These are phyloP conservation scores for Ceratocystis huliohia DNA, from an alignment of 2,329 filamentous ascomycete genomes.

Conservation along the genomic window DNA sequence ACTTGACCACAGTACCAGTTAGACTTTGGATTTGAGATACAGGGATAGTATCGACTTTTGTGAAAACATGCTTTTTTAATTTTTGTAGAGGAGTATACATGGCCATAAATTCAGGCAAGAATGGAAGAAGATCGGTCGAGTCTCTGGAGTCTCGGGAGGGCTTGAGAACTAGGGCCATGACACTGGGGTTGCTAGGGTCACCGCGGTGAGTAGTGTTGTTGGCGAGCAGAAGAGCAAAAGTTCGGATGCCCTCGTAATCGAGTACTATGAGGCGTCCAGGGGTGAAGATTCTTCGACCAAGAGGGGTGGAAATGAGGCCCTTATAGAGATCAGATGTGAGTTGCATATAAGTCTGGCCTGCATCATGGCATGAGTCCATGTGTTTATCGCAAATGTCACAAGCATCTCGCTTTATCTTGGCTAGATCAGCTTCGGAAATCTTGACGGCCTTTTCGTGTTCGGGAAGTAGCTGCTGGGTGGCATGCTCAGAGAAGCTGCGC, in stretches of 20 bases:
- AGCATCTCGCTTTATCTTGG: constrained; percentile 73
- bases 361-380: constrained; percentile 68
- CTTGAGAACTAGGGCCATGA: constrained; percentile 70
- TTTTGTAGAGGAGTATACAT: constrained; percentile 57
- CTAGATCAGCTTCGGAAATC: constrained; percentile 78
- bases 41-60: constrained; percentile 56
- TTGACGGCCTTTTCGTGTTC: constrained; percentile 94
- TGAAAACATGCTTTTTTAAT: constrained; percentile 51
- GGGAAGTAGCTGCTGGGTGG: constrained; percentile 82
- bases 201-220: constrained; percentile 54
- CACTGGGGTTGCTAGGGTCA: constrained; percentile 45
- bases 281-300: constrained; percentile 68
- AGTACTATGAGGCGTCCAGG: constrained; percentile 70
- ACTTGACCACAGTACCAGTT: constrained; percentile 52
- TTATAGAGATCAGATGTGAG: constrained; percentile 73
- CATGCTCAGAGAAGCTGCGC: constrained; percentile 95
- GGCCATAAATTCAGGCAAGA: constrained; percentile 56
- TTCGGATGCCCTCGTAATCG: constrained; percentile 70
- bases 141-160: constrained; percentile 56
- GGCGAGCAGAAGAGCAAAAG: constrained; percentile 64
- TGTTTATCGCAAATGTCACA: constrained; percentile 72
- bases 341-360: constrained; percentile 65
- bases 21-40: constrained; percentile 74
- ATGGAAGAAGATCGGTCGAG: constrained; percentile 76
- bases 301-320: constrained; percentile 62